phyloP scores from a whole-genome alignment of 78 protist genomes.

The Dictyostelium intermedium region DNA sequence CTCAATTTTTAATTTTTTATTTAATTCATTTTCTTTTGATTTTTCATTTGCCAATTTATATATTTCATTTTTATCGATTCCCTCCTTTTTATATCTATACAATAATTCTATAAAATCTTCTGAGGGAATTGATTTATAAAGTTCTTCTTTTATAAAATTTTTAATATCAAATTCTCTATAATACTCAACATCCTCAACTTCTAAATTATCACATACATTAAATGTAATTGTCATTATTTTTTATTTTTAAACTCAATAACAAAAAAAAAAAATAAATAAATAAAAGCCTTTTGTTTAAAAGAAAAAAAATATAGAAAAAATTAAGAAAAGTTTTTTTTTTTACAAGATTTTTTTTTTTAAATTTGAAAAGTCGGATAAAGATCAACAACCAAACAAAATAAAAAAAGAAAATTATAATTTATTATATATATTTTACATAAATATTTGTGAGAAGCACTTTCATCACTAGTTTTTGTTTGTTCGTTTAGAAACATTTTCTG shows the following conservation, averaged over 20 bases:
- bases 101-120: background rate
- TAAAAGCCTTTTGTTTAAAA: too few species aligned
- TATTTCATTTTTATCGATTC: background rate
- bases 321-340: too few species aligned
- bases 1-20: background rate
- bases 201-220: background rate
- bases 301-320: too few species aligned
- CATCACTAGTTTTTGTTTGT: background rate
- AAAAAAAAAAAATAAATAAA: background rate
- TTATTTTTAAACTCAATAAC: too few species aligned
- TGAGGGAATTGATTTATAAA: background rate
- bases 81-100: background rate
- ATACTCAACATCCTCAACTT: background rate
- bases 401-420: too few species aligned
- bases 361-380: background rate
- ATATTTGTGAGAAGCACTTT: background rate
- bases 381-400: background rate
- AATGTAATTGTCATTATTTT: background rate
- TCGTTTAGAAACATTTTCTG: constrained; percentile 85
- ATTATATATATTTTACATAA: background rate
- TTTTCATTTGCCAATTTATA: background rate
- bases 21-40: background rate
- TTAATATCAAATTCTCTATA: background rate
- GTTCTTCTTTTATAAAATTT: background rate
- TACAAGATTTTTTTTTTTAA: too few species aligned